These are phyloP conservation scores for Parathielavia appendiculata DNA, from an alignment of 495 filamentous ascomycete species.

Conservation along the genomic window DNA sequence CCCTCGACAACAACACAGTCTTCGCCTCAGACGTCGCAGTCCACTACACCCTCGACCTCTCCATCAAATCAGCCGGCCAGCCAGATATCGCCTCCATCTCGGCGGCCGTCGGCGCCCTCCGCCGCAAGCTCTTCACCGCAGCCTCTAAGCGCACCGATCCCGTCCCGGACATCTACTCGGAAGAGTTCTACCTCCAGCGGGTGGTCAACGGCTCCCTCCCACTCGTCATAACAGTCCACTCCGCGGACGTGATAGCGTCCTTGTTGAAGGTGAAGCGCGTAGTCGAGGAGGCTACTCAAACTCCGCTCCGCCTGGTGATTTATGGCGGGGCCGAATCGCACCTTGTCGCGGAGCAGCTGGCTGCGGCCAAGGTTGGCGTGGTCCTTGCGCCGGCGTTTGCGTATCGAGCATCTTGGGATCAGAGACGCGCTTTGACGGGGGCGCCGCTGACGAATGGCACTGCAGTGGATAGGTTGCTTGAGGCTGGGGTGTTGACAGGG, in stretches of 20 bases:
- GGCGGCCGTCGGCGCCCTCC: constrained; percentile 35
- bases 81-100: constrained; percentile 34
- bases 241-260: constrained; percentile 42
- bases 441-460: constrained; percentile 52
- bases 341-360: constrained; percentile 45
- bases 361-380: constrained; percentile 42
- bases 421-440: constrained; percentile 44
- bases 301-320: constrained; percentile 37
- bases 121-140: constrained; percentile 40
- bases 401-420: constrained; percentile 42
- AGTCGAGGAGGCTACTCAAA: constrained; percentile 26
- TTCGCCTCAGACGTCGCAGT: constrained; percentile 40
- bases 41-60: constrained; percentile 41
- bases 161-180: constrained; percentile 34
- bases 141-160: constrained; percentile 24
- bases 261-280: constrained; percentile 36
- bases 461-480: constrained; percentile 40
- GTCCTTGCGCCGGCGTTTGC: constrained; percentile 44
- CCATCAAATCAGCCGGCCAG: constrained; percentile 27
- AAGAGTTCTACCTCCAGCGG: constrained; percentile 35
- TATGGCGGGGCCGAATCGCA: constrained; percentile 48
- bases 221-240: constrained; percentile 42
- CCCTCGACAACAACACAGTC: constrained; percentile 33
- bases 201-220: constrained; percentile 37
- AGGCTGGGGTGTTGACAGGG: constrained; percentile 43